A percentile compares a stretch with the other conserved stretches of the same genome.
These are phyloP conservation scores for Xerocomellus intermedius DNA, from an alignment of 768 basidiomycete species.

Conservation along the genomic window DNA sequence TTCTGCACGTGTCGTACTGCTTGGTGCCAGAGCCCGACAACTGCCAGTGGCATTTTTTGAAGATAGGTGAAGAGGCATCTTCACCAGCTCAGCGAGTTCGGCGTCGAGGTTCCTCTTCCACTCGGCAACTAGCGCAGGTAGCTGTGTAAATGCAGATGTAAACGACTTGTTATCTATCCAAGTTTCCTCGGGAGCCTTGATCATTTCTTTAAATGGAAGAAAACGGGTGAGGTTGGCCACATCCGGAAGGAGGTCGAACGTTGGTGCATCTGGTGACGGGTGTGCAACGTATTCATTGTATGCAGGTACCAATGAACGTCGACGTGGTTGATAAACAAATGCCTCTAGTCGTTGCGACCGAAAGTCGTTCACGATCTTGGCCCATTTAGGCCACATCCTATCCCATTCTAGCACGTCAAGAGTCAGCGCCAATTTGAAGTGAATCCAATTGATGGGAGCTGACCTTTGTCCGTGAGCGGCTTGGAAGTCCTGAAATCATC, in stretches of 20 bases:
- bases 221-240: background rate
- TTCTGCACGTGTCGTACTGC: background rate
- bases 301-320: background rate
- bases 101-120: conserved; percentile 9
- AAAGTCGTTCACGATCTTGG: background rate
- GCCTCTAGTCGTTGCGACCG: background rate
- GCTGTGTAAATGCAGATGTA: conserved; percentile 7
- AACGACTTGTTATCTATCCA: background rate
- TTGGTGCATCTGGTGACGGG: background rate
- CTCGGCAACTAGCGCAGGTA: background rate
- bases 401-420: conserved; percentile 1
- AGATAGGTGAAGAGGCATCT: background rate
- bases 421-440: background rate
- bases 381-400: conserved; percentile 1
- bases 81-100: conserved; percentile 4
- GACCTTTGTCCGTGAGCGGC: conserved; percentile 11
- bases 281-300: background rate
- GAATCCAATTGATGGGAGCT: no score
- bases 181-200: background rate
- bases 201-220: background rate
- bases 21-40: background rate
- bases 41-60: background rate
- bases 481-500: conserved; percentile 1
- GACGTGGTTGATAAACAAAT: conserved; percentile 6
- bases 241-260: background rate